Evolutionary conservation across 345 rosid species (phyloP), one percentile per base, ranked within the genome.

Genomic region (Ceriops tagal): DNA sequence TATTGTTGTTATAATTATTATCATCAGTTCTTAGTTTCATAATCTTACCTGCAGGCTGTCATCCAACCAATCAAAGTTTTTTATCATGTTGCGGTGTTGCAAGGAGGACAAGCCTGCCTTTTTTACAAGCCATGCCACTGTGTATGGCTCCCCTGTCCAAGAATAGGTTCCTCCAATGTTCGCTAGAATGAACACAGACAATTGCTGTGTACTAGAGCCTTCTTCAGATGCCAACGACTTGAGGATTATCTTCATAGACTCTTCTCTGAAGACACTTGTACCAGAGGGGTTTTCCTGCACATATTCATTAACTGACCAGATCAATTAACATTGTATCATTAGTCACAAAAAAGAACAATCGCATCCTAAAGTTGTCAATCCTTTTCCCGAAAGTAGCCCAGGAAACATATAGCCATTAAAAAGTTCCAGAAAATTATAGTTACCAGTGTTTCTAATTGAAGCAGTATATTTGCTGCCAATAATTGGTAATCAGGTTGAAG

Each of bases 81-180:
- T 86, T 56, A 93, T 88, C 92, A 93, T 76, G 73, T 88, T 93
- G 78, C 83, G 82, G 68, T 87, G 91, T 67, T 70, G 30, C 61
- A 75, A 35, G 1, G 96, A 91, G 68, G 66, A 80, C 61, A 89
- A 69, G n/a, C 97, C 97, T 16, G 90, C 92, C 82, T 86, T 93
- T 82, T 84, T 93, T 37, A 93, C 85, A 18, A 93, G 76, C 93
- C 93, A 93, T 35, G 96, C 92, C 46, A 86, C 68, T 6, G 97
- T 93, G 74, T 88, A 91, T 56, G 97, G 77, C 35, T 93, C 95
- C 71, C 97, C 98, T 43, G 83, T 80, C 97, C 96, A 89, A 57
- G 92, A 69, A 80, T 85, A 93, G 51, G 96, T 93, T 66, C 97
- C 97, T 43, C 98, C 98, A 4, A 93, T 76, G 73, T 93, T 89